phyloP scores from a whole-genome alignment of 169 alveolate genomes.

The Babesia caballi region DNA sequence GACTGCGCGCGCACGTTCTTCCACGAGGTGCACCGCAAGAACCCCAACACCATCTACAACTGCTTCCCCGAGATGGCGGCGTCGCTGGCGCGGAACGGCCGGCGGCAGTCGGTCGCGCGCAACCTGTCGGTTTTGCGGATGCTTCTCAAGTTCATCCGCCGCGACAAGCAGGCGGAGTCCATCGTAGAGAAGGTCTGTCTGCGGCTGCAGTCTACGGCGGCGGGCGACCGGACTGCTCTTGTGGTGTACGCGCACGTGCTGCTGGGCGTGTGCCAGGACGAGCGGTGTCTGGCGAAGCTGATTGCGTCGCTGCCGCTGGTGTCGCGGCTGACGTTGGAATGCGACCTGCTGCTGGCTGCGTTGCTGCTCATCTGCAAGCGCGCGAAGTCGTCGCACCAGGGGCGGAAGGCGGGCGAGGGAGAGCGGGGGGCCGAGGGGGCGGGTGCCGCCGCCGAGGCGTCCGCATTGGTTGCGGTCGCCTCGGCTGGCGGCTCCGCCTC shows the following conservation, averaged over 20 bases:
- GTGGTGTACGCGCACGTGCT: conserved; percentile 43
- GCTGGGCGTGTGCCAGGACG: conserved; percentile 46
- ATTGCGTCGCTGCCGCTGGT: conserved; percentile 35
- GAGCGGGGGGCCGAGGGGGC: not conserved
- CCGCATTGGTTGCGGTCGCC: not conserved
- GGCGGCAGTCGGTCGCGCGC: conserved; percentile 25
- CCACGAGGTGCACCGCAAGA: conserved; percentile 62
- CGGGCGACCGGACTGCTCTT: conserved; percentile 16
- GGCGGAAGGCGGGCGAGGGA: not conserved
- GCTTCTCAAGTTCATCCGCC: conserved; percentile 36
- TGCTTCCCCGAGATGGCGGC: conserved; percentile 68
- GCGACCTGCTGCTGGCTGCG: conserved; percentile 46
- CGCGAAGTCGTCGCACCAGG: conserved; percentile 24
- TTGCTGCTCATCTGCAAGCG: conserved; percentile 44
- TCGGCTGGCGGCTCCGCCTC: not conserved
- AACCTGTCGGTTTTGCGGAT: conserved; percentile 39
- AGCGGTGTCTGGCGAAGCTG: conserved; percentile 43
- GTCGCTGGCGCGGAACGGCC: conserved; percentile 34
- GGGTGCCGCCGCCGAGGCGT: not conserved
- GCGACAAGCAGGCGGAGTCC: conserved; percentile 51
- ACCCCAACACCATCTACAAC: conserved; percentile 63
- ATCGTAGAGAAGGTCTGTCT: conserved; percentile 59
- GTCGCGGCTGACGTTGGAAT: conserved; percentile 33
- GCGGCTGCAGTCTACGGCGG: conserved; percentile 39
- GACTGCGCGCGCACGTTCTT: conserved; percentile 71